Evolutionary conservation across 129 eudicot genomes (phyloP).

Genomic region (Flaveria sonorensis): DNA sequence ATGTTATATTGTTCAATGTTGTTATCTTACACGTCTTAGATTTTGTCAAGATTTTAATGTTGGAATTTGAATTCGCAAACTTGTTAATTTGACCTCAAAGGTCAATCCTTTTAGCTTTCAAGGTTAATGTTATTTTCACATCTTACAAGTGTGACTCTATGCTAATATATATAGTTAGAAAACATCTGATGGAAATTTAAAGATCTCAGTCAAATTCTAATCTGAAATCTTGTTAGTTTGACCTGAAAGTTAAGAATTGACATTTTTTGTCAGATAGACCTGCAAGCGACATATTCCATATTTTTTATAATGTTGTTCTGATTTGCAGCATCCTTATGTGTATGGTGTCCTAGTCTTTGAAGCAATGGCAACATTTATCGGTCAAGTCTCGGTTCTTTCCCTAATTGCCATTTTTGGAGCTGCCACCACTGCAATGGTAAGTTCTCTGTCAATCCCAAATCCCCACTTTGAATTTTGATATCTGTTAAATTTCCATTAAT

Average conservation of each 20-base stretch:
- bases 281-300: neutral
- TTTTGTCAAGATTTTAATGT: neutral
- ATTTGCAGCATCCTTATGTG: conserved; percentile 76
- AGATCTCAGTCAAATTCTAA: neutral
- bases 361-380: conserved; percentile 80
- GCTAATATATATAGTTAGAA: neutral
- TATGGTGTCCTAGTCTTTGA: conserved; percentile 81
- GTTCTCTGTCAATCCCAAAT: neutral
- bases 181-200: neutral
- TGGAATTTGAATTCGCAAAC: neutral
- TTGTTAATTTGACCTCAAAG: conserved; percentile 12
- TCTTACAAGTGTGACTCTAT: neutral
- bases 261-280: neutral
- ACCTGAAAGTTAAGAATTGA: conserved; percentile 28
- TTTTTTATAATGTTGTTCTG: conserved; percentile 27
- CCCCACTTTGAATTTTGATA: neutral
- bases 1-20: conserved; percentile 6
- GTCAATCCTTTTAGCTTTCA: neutral
- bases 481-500: neutral
- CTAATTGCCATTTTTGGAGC: conserved; percentile 48
- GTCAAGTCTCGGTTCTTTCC: conserved; percentile 45
- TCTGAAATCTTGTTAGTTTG: conserved; percentile 11
- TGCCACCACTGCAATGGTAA: conserved; percentile 48
- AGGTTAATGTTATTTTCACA: neutral
- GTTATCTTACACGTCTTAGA: neutral